Evolutionary conservation across 1,284 basidiomycete genomes (phyloP), one percentile per base, ranked within the genome.

Genomic region (Cutaneotrichosporon mucoides): DNA sequence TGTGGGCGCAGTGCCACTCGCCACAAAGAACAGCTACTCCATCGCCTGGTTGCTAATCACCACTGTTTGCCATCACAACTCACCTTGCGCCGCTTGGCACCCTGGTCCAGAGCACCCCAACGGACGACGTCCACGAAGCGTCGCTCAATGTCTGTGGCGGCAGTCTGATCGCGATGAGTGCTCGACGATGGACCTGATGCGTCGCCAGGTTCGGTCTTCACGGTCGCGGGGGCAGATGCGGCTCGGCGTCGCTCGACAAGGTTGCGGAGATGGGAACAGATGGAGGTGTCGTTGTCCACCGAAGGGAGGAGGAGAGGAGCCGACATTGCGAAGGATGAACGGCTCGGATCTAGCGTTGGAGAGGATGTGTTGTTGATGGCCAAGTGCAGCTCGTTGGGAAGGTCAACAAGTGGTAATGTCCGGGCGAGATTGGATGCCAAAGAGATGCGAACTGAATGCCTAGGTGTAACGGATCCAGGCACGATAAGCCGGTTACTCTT

Each of bases 61-160:
- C 13, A 41, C 38, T 10, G 38, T 43, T 12, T 15, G 12, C 42
- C 10, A 35, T 4, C 33, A 24, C 24, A 24, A 56, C 70, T 63
- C 56, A 73, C 73, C 65, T 72, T 73, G 15, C 71, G 55, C 12
- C 71, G 65, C 59, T 76, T 76, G 11, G 58, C 57, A 5, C 73
- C 72, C 52, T 76, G 65, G 16, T 57, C 54, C 9, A 63, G 61
- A 9, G 70, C 68, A 12, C 71, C 73, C 70, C 71, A 73, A 37
- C 65, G 62, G 15, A 75, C 69, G 16, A 70, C 67, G 11, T 67
- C 55, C 3, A 60, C 62, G 48, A 68, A 76, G 13, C 71, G 59
- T 43, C 65, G 57, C 61, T 64, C 63, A 11, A 61, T 40, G n/a
- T 40, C 34, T 9, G 51, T 38, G 7, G 24, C 49, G 9, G 50